These are phyloP conservation scores for Phytophthora fragariaefolia DNA, from an alignment of 352 stramenopile species.

Conservation along the genomic window DNA sequence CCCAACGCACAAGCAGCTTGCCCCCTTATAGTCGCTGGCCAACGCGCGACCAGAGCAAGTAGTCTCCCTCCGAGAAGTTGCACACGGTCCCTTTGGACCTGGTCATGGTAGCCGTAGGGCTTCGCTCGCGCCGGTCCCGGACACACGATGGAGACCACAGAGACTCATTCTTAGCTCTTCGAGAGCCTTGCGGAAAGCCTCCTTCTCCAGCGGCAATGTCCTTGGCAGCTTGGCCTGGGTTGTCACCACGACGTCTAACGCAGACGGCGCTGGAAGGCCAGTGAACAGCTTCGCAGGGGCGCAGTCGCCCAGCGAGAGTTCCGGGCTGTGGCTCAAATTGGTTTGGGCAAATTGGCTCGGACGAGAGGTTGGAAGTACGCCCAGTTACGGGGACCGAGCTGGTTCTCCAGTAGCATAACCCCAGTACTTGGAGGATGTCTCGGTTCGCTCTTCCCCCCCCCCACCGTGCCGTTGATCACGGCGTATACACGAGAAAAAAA, in stretches of 20 bases:
- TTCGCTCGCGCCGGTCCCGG: background rate
- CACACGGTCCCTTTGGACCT: background rate
- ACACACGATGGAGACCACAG: background rate
- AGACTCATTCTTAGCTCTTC: background rate
- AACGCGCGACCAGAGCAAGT: background rate
- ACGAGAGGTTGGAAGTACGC: conserved; percentile 18
- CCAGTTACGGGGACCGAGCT: conserved; percentile 8
- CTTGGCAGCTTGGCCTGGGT: background rate
- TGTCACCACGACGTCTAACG: background rate
- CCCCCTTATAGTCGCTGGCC: background rate
- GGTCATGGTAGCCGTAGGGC: background rate
- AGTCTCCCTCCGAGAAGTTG: conserved; percentile 7
- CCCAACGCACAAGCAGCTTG: no score
- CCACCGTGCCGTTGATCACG: no score
- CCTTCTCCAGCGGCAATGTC: background rate
- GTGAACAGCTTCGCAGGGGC: conserved; percentile 23
- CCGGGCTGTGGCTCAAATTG: conserved; percentile 27
- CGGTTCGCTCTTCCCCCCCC: conserved; percentile 33
- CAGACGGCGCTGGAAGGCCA: no score
- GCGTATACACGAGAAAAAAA: conserved; percentile 12
- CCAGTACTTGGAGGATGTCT: conserved; percentile 23
- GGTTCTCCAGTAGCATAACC: conserved; percentile 20
- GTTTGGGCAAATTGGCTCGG: no score
- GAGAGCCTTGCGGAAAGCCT: background rate
- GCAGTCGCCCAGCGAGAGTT: conserved; percentile 3